Percentiles rank a stretch among this genome's conserved stretches.
Conservation (phyloP, 805 yeast genomes). For the Saturnispora quitensis region DNA sequence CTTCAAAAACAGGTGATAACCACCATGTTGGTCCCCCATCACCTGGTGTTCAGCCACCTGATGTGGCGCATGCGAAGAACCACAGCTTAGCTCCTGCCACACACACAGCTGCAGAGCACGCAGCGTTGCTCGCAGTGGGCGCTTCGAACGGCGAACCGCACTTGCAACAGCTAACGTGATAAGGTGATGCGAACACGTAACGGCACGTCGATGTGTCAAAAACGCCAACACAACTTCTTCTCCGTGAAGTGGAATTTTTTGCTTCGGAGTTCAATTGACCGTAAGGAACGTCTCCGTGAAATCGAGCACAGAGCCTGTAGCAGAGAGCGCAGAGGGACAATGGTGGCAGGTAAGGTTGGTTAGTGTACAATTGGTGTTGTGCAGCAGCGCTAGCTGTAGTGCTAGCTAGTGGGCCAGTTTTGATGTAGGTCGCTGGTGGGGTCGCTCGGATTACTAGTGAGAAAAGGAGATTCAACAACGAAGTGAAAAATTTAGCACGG, state of each 20-base stretch:
- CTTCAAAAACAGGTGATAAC: background rate
- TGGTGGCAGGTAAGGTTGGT: too few species aligned
- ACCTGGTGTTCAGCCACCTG: background rate
- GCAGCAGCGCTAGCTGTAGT: background rate
- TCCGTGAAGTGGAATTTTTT: background rate
- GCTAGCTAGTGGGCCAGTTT: too few species aligned
- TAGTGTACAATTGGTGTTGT: background rate
- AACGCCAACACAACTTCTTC: background rate
- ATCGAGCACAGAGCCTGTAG: background rate
- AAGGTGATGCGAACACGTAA: background rate
- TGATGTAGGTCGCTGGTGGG: too few species aligned
- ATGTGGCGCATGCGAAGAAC: background rate
- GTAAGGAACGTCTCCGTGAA: background rate
- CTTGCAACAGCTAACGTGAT: too few species aligned
- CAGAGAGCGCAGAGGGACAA: too few species aligned
- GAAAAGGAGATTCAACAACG: too few species aligned
- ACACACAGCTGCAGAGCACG: too few species aligned
- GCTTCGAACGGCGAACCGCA: too few species aligned
- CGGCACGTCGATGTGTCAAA: background rate
- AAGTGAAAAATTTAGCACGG: too few species aligned
- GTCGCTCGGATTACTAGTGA: too few species aligned
- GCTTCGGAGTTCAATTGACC: background rate
- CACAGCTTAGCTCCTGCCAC: too few species aligned
- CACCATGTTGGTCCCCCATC: background rate
- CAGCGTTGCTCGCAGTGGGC: too few species aligned